Conservation (phyloP, 257 asterid genomes). For the Knoxia roxburghii region DNA sequence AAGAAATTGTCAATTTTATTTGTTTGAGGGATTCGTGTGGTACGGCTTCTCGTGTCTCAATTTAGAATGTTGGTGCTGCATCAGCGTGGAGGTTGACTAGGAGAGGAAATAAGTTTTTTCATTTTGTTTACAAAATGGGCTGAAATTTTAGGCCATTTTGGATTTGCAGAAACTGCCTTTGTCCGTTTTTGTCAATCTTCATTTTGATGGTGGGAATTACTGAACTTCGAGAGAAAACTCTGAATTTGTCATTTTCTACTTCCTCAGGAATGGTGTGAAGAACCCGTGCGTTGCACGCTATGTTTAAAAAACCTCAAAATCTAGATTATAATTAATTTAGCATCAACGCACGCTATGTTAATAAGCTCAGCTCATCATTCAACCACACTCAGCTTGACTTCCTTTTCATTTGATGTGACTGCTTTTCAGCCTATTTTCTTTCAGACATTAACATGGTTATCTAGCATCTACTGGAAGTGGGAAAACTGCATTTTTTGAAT, state of each 20-base stretch:
- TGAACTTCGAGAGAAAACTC: neutral
- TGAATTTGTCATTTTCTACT: constrained; percentile 13
- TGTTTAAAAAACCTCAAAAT: no score
- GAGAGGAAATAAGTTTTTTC: neutral
- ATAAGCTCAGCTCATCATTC: no score
- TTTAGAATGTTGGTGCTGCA: neutral
- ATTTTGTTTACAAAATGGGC: neutral
- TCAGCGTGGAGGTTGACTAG: neutral
- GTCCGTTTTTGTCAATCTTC: neutral
- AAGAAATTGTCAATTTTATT: constrained; percentile 7
- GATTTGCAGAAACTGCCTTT: neutral
- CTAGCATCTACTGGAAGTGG: no score
- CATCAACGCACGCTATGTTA: no score
- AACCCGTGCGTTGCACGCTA: no score
- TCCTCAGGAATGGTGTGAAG: neutral
- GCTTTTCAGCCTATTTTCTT: no score
- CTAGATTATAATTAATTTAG: no score
- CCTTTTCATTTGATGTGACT: no score
- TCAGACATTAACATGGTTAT: no score
- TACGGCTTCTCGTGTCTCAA: neutral
- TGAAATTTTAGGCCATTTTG: neutral
- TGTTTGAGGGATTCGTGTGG: neutral
- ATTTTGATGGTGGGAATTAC: neutral
- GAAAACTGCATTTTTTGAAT: no score
- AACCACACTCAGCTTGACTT: no score